Evolutionary conservation across 306 rosid genomes (phyloP).

Genomic region (Canavalia gladiata): DNA sequence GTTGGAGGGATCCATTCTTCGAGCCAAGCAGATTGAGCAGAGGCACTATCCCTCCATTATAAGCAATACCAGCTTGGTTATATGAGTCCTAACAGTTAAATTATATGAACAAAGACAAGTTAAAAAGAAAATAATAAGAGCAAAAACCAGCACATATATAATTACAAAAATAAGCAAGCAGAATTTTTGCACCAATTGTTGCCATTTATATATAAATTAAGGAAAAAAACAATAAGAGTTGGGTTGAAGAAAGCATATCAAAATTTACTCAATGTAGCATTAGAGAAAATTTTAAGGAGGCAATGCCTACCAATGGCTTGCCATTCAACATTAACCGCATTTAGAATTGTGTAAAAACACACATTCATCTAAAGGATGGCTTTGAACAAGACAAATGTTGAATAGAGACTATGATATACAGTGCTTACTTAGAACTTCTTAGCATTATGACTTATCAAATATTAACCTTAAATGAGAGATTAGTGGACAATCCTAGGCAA

Average conservation of each 20-base stretch:
- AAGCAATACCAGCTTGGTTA: conserved; percentile 95
- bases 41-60: conserved; percentile 83
- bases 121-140: background rate
- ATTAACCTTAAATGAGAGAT: background rate
- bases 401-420: background rate
- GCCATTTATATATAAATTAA: background rate
- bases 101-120: background rate
- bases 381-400: background rate
- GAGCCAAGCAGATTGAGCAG: conserved; percentile 68
- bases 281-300: background rate
- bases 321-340: background rate
- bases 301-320: background rate
- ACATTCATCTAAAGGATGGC: background rate
- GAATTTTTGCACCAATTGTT: background rate
- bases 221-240: background rate
- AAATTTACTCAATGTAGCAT: background rate
- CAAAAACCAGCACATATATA: background rate
- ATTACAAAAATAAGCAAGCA: background rate
- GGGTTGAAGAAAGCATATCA: background rate
- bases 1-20: conserved; percentile 60
- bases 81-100: conserved; percentile 71
- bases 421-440: background rate
- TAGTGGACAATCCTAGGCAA: background rate
- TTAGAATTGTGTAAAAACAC: background rate
- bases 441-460: background rate